A percentile compares a stretch with the other conserved stretches of the same genome.
phyloP scores from a whole-genome alignment of 257 asterid genomes.

The Solanum medicagineum region DNA sequence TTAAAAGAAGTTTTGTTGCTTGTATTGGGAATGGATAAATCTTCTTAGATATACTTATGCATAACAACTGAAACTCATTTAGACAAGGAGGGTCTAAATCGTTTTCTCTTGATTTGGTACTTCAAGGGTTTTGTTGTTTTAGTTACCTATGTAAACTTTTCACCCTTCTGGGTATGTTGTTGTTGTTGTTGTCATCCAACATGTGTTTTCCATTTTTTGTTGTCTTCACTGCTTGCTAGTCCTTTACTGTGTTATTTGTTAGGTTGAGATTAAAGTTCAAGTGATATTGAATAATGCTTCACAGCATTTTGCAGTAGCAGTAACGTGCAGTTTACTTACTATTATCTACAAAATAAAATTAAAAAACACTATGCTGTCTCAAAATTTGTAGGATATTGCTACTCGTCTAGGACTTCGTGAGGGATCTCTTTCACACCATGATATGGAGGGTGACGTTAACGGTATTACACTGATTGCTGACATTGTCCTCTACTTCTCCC shows the following conservation, averaged over 20 bases:
- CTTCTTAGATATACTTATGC: not conserved
- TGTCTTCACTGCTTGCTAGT: not conserved
- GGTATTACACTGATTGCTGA: conserved; percentile 83
- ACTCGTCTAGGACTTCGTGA: conserved; percentile 64
- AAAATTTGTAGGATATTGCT: conserved; percentile 45
- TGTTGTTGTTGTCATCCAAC: not conserved
- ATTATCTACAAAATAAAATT: not conserved
- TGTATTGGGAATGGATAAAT: not conserved
- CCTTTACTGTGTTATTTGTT: not conserved
- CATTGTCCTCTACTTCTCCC: conserved; percentile 70
- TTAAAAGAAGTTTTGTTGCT: not conserved
- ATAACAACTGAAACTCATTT: not conserved
- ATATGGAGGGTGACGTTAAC: conserved; percentile 55
- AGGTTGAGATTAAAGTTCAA: not conserved
- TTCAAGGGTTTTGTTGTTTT: not conserved
- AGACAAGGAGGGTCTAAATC: not conserved
- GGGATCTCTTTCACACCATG: conserved; percentile 72
- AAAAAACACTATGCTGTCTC: not conserved
- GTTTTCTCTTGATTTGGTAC: not conserved
- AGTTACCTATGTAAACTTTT: not conserved
- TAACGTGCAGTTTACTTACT: not conserved
- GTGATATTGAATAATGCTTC: not conserved
- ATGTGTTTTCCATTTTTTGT: not conserved
- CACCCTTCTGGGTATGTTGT: not conserved
- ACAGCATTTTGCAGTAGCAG: not conserved